Base-by-base conservation (phyloP, 495 filamentous ascomycete genomes). In the Aspergillus funiculosus region DNA sequence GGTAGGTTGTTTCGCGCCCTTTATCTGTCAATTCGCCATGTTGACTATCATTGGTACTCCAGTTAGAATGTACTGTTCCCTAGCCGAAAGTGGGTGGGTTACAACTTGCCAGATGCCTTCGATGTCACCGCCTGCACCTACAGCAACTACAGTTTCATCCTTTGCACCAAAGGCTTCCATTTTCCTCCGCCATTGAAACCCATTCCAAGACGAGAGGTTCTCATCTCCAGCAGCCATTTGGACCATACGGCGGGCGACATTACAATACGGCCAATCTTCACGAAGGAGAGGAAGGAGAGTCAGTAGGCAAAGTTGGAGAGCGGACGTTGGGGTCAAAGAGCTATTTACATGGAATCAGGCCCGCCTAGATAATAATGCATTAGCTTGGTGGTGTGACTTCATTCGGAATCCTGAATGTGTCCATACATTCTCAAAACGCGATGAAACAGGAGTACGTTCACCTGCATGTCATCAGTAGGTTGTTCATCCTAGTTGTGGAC, bases 191-290 rank as follows among this genome's bases (percentile, higher is more conserved):
- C 86, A 95, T 64, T 86, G 75, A 19, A 94, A 69, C 0, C 72
- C 73, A 43, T 80, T 72, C 79, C 83, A 91, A 34, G 72, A 62
- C 28, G 74, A 71, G 48, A 74, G 67, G 46, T 79, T 74, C 17
- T 75, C 61, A 9, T 62, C 75, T 17, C 67, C 76, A 28, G 89
- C 69, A 8, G 89, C 79, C 57, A 82, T 77, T 52, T 85, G 81
- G 27, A 77, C 77, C 60, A 96, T 74, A 48, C 78, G 81, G 25
- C 75, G 74, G 13, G 87, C 89, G 30, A 81, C 78, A 39, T 73
- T 74, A 68, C 92, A 98, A 67, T 96, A 98, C 6, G 92, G 86
- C 92, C 92, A 98, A 63, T 86, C 79, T 83, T 53, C 28, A 22
- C 32, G 15, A 13, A 21, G 9, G 22, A 49, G 9, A 10, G 14